Base-by-base conservation (phyloP, 257 asterid genomes). In the Buddleja alternifolia region DNA sequence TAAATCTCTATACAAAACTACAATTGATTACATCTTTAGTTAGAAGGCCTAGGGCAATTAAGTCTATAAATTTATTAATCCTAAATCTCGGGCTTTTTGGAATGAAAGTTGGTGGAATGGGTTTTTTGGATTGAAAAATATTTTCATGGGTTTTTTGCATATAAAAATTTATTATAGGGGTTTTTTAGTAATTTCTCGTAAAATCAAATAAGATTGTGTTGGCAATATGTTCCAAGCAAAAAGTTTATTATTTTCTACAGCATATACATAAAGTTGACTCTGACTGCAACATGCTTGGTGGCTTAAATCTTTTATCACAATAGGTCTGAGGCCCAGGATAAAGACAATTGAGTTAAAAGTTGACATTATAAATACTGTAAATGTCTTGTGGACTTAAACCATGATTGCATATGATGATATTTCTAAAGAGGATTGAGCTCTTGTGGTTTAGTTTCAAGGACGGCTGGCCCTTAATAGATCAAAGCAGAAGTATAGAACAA, bases 391-490 rank as follows among this genome's bases (percentile, higher is more conserved):
- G 50, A 36, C 67, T 34, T 52, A 24, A 41, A 29, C 40, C 44
- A 29, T 25, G 56, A n/a, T 60, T 36, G 29, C 15, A 36, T 46
- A 17, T 17, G 56, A 25, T 57, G 19, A 52, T 42, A 56, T 66
- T 29, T 24, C 34, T 23, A 24, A 57, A 60, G 45, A 60, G 45
- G 58, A 67, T 32, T 67, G 45, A 23, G 32, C 50, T 60, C 63
- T 32, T 48, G 40, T 37, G 63, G 67, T 55, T 63, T 64, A 25
- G 63, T 45, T 70, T 65, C 71, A 66, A 55, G 67, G 50, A 41
- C 60, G 67, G 42, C 36, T 66, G 75, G 68, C 29, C 54, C 59
- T 53, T 15, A 41, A 52, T 25, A 70, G 58, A 70, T 29, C 73
- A 64, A 37, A 52, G 53, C 60, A 36, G 62, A 58, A 66, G 62